phyloP scores from a whole-genome alignment of 495 filamentous ascomycete species.

The Lepraria neglecta region DNA sequence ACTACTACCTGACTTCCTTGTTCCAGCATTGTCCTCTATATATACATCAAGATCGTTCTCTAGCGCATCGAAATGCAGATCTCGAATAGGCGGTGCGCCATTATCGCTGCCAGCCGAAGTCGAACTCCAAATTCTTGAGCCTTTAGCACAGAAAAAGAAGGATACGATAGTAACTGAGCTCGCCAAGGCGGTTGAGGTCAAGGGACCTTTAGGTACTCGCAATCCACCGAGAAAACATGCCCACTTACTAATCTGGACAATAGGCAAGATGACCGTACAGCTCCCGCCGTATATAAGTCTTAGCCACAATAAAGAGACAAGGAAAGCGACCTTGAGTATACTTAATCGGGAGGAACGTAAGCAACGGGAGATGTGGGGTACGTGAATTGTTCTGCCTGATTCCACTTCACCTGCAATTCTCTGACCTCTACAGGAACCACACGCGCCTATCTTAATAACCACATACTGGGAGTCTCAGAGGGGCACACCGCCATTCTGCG shows the following conservation, averaged over 20 bases:
- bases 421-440: constrained; percentile 58
- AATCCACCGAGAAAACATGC: neutral
- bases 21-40: constrained; percentile 60
- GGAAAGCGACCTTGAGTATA: constrained; percentile 61
- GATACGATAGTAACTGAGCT: constrained; percentile 49
- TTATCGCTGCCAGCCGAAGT: constrained; percentile 82
- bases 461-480: constrained; percentile 89
- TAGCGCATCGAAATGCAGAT: constrained; percentile 54
- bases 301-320: constrained; percentile 51
- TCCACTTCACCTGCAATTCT: constrained; percentile 18
- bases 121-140: constrained; percentile 56
- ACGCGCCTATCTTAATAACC: constrained; percentile 80
- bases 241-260: neutral
- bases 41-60: constrained; percentile 60
- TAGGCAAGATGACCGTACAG: constrained; percentile 63
- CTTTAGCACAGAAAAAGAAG: constrained; percentile 46
- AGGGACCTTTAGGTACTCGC: constrained; percentile 65
- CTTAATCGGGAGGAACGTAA: constrained; percentile 55
- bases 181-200: constrained; percentile 57
- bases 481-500: constrained; percentile 89
- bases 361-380: constrained; percentile 98
- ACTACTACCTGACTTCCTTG: constrained; percentile 58
- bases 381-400: constrained; percentile 30
- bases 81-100: constrained; percentile 77
- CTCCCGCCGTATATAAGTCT: constrained; percentile 70